phyloP scores from a whole-genome alignment of 208 protist genomes.

The Crithidia expoeki region DNA sequence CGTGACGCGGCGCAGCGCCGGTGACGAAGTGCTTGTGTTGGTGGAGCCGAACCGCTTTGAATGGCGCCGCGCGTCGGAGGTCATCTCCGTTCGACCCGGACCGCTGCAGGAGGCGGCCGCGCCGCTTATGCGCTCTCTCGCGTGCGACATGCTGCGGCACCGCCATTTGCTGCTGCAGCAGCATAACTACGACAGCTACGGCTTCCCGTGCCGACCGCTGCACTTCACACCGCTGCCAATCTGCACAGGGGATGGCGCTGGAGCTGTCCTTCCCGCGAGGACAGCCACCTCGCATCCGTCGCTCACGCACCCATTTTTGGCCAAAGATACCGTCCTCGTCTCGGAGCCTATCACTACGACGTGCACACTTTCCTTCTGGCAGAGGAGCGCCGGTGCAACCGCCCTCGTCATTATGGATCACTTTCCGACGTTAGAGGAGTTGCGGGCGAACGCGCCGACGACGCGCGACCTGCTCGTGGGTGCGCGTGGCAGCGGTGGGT shows the following conservation, averaged over 20 bases:
- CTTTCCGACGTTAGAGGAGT: conserved; percentile 23
- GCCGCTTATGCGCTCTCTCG: conserved; percentile 21
- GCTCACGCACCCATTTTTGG: conserved; percentile 15
- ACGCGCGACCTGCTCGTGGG: conserved; percentile 15
- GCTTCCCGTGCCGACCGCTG: conserved; percentile 31
- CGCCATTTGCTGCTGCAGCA: conserved; percentile 22
- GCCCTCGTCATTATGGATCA: conserved; percentile 22
- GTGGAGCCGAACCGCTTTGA: conserved; percentile 24
- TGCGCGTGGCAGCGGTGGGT: conserved; percentile 21
- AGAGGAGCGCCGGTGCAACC: conserved; percentile 5
- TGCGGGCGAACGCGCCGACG: not conserved
- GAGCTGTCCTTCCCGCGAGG: no score
- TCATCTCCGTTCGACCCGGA: conserved; percentile 11
- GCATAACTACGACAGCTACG: conserved; percentile 1
- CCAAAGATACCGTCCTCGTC: conserved; percentile 21
- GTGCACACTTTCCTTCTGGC: conserved; percentile 52
- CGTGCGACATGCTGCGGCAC: conserved; percentile 5
- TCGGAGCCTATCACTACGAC: conserved; percentile 50
- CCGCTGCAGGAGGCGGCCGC: conserved; percentile 15
- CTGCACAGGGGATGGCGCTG: not conserved
- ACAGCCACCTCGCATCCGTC: not conserved
- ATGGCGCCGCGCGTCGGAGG: conserved; percentile 21
- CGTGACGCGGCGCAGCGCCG: not conserved
- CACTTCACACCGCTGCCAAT: conserved; percentile 11
- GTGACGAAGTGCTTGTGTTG: conserved; percentile 21